phyloP scores from a whole-genome alignment of 139 green algal genomes.

The Edaphochlamys debaryana region DNA sequence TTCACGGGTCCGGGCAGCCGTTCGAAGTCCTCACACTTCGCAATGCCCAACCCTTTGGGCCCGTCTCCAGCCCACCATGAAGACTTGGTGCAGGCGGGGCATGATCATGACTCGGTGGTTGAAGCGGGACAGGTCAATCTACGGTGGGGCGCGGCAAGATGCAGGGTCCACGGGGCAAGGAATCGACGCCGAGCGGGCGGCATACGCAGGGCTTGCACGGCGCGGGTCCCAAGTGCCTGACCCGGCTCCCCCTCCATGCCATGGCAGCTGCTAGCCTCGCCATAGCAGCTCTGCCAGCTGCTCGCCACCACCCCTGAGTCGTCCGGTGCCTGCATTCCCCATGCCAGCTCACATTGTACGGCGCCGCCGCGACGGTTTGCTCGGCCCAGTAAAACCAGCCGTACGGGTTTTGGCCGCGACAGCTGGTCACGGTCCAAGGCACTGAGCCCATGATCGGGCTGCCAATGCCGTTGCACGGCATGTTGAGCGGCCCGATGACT shows the following conservation, averaged over 20 bases:
- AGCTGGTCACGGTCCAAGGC: conserved; percentile 30
- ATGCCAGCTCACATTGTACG: no score
- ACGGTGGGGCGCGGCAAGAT: neutral
- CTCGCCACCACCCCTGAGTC: no score
- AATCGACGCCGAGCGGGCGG: neutral
- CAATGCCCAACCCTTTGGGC: no score
- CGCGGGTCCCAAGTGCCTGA: no score
- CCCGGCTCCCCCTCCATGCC: no score
- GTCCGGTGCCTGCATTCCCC: no score
- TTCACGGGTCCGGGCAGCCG: no score
- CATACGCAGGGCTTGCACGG: no score
- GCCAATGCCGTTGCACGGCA: conserved; percentile 3
- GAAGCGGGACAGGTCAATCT: neutral
- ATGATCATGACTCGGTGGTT: conserved; percentile 35
- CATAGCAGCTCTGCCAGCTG: no score
- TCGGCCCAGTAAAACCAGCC: conserved; percentile 36
- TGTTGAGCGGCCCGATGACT: neutral
- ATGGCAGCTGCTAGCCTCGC: no score
- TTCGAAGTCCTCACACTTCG: no score
- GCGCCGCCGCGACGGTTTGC: no score
- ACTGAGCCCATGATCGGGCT: neutral
- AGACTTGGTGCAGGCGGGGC: conserved; percentile 4
- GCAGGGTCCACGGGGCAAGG: neutral
- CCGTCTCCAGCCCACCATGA: neutral
- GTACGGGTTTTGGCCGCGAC: conserved; percentile 8